Percentiles rank a stretch among this genome's conserved stretches.
These are phyloP conservation scores for Chondrostereum purpureum DNA, from an alignment of 1,284 basidiomycete species.

Conservation along the genomic window DNA sequence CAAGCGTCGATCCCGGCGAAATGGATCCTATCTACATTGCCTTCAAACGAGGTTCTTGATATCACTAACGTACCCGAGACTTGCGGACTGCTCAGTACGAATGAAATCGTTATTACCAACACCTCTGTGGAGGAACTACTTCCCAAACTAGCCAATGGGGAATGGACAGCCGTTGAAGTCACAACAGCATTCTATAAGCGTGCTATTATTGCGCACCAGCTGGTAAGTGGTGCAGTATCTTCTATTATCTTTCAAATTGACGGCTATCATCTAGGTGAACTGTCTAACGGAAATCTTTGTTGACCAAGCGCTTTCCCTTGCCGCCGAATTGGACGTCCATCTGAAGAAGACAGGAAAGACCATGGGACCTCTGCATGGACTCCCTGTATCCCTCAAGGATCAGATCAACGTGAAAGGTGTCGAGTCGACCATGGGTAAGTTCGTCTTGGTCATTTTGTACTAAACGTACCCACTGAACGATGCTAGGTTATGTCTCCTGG, in stretches of 20 bases:
- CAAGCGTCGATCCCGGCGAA: slow-evolving; percentile 51
- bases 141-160: slow-evolving; percentile 36
- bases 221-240: slow-evolving; percentile 36
- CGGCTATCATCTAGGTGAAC: slow-evolving; percentile 34
- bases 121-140: slow-evolving; percentile 38
- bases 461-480: not conserved
- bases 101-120: slow-evolving; percentile 59
- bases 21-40: slow-evolving; percentile 44
- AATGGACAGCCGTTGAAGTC: slow-evolving; percentile 59
- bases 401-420: slow-evolving; percentile 56
- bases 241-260: slow-evolving; percentile 12
- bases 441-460: not conserved
- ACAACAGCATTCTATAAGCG: slow-evolving; percentile 73
- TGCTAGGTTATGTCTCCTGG: slow-evolving; percentile 64
- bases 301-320: slow-evolving; percentile 50
- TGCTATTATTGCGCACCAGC: slow-evolving; percentile 72
- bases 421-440: slow-evolving; percentile 54
- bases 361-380: slow-evolving; percentile 55
- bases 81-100: slow-evolving; percentile 49
- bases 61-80: slow-evolving; percentile 50
- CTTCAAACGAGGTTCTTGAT: slow-evolving; percentile 38
- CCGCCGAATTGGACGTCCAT: slow-evolving; percentile 48
- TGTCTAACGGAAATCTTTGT: slow-evolving; percentile 64
- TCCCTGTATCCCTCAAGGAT: slow-evolving; percentile 59
- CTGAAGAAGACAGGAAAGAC: slow-evolving; percentile 39